Conservation (phyloP, 2,329 filamentous ascomycete genomes). For the Ophiocordyceps camponoti-floridani region DNA sequence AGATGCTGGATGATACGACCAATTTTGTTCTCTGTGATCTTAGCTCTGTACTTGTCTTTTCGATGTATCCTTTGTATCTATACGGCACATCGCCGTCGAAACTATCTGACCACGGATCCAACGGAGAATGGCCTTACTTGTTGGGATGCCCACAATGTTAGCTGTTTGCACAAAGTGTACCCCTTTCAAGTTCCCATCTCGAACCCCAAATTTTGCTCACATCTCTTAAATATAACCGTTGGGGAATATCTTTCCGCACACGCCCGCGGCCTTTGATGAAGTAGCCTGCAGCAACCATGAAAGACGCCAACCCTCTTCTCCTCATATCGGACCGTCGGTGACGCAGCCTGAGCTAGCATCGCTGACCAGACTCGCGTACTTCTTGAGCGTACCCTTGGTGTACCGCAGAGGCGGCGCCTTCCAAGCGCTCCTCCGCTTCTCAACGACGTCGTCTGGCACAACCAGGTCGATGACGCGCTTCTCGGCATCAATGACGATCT, state of each 20-base stretch:
- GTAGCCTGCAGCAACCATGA: background rate
- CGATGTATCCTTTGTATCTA: background rate
- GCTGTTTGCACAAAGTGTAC: too few species aligned
- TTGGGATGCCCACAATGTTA: background rate
- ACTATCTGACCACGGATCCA: too few species aligned
- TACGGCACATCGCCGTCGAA: background rate
- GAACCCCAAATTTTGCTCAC: background rate
- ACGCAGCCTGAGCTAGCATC: conserved; percentile 42
- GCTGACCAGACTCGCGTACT: conserved; percentile 45
- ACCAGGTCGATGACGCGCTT: conserved; percentile 50
- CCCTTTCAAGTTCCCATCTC: background rate
- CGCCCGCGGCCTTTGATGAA: background rate
- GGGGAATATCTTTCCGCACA: background rate
- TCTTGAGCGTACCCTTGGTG: conserved; percentile 47
- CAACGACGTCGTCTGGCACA: conserved; percentile 47
- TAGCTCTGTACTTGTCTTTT: background rate
- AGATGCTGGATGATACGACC: too few species aligned
- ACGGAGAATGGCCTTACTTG: background rate
- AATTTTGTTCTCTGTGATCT: too few species aligned
- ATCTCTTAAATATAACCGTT: background rate
- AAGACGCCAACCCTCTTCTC: background rate
- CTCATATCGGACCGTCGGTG: conserved; percentile 23
- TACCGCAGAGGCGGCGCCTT: conserved; percentile 40
- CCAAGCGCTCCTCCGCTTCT: conserved; percentile 39
- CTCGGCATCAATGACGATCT: conserved; percentile 68